Evolutionary conservation across 108 stramenopile species (phyloP), one percentile per base, ranked within the genome.

Genomic region (Craspedostauros australis): DNA sequence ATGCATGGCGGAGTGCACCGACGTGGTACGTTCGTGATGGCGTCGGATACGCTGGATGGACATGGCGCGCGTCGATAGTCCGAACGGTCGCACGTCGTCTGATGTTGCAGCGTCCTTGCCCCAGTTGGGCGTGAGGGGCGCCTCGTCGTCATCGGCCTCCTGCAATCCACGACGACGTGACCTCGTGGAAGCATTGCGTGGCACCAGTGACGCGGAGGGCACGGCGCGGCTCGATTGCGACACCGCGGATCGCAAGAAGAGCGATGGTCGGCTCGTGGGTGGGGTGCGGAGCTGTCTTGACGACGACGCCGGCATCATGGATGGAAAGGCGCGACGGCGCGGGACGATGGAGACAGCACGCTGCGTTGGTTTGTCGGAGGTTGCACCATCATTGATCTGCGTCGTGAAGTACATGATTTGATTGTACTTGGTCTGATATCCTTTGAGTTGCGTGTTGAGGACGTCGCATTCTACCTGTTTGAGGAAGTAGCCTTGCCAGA

Each of bases 21-120:
- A n/a, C n/a, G n/a, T n/a, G n/a, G n/a, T n/a, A n/a, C n/a, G n/a
- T 37, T 37, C 36, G 36, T 37, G 36, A n/a, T 37, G 36, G 36
- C 20, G 8, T 34, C 39, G 34, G 27, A 50, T 51, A 3, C 49
- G 60, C 25, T 26, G 44, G 30, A 61, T 61, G 0, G 60, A 61
- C 60, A 61, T 61, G 0, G 34, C 50, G 8, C 60, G 60, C 19
- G 51, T 25, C 19, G 60, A 61, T 50, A 23, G 14, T n/a, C n/a
- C n/a, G 22, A 14, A 22, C 19, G 46, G 7, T 38, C 42, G 6
- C 24, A 18, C n/a, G 34, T 12, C 34, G 9, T 9, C 9, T 36
- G 34, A 12, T 12, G 9, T 36, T 36, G 34, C 34, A 36, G 12
- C 12, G 9, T 36, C 34, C 9, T 12, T 36, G 9, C 11, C 12